Evolutionary conservation across 108 stramenopile genomes (phyloP).

Genomic region (Mediolabrus comicus): DNA sequence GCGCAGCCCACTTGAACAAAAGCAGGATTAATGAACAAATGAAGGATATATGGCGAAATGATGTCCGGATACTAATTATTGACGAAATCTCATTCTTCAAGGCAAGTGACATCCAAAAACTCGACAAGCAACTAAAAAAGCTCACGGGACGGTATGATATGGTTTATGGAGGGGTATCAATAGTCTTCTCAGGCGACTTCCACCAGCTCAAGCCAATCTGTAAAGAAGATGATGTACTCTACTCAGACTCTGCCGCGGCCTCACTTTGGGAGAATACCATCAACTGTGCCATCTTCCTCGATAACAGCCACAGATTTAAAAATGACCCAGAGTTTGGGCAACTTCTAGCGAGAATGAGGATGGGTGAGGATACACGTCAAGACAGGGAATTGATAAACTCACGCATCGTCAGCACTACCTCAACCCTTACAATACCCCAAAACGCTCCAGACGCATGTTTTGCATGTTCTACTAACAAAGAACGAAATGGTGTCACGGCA

Average conservation of each 20-base stretch:
- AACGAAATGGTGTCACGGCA: conserved; percentile 16
- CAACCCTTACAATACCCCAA: background rate
- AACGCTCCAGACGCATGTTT: background rate
- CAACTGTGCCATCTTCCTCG: background rate
- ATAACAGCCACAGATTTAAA: conserved; percentile 2
- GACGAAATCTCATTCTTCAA: background rate
- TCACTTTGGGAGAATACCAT: background rate
- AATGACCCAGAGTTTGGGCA: conserved; percentile 4
- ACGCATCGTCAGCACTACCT: background rate
- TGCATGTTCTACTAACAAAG: conserved; percentile 22
- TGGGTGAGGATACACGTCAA: background rate
- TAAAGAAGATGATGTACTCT: background rate
- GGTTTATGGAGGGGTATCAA: background rate
- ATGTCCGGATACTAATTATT: background rate
- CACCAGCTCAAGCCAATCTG: conserved; percentile 5
- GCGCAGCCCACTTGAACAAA: background rate
- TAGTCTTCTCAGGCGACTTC: conserved; percentile 5
- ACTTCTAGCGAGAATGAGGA: conserved; percentile 1
- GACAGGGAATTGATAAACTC: background rate
- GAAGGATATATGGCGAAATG: background rate
- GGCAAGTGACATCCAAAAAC: background rate
- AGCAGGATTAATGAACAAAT: background rate
- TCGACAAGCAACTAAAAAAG: background rate
- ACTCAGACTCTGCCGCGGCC: background rate
- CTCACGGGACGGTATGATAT: background rate